These are phyloP conservation scores for Lindgomyces ingoldianus DNA, from an alignment of 495 filamentous ascomycete species.

Conservation along the genomic window DNA sequence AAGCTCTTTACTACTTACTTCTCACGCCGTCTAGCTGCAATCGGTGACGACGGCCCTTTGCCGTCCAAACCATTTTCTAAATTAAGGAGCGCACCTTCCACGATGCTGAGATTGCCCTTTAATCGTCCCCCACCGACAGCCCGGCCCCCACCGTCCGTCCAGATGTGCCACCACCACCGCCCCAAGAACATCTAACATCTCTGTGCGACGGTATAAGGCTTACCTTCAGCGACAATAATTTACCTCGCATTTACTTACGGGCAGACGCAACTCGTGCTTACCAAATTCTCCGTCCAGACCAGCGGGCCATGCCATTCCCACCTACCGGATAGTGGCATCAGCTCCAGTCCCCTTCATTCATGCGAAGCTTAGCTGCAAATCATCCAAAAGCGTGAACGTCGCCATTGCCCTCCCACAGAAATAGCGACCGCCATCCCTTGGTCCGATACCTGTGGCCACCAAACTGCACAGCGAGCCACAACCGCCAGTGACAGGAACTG, in stretches of 20 bases:
- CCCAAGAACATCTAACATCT: too few species aligned
- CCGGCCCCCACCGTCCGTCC: too few species aligned
- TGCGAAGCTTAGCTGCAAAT: background rate
- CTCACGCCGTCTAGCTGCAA: background rate
- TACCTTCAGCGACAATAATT: too few species aligned
- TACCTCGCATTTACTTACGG: too few species aligned
- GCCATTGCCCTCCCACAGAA: background rate
- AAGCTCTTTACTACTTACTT: background rate
- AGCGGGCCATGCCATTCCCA: background rate
- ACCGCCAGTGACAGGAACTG: background rate
- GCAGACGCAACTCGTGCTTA: background rate
- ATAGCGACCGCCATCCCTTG: background rate
- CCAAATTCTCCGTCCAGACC: background rate
- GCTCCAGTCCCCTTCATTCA: background rate
- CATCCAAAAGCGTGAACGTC: background rate
- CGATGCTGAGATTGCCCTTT: too few species aligned
- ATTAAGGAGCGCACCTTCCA: background rate
- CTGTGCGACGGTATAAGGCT: too few species aligned
- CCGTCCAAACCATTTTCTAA: background rate
- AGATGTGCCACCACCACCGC: too few species aligned
- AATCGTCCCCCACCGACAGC: too few species aligned
- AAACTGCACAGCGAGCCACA: background rate
- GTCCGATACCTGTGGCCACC: background rate
- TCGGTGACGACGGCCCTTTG: background rate
- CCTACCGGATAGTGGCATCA: background rate